These are phyloP conservation scores for Aureobasidium sp. DNA, from an alignment of 2,329 filamentous ascomycete species.

Conservation along the genomic window DNA sequence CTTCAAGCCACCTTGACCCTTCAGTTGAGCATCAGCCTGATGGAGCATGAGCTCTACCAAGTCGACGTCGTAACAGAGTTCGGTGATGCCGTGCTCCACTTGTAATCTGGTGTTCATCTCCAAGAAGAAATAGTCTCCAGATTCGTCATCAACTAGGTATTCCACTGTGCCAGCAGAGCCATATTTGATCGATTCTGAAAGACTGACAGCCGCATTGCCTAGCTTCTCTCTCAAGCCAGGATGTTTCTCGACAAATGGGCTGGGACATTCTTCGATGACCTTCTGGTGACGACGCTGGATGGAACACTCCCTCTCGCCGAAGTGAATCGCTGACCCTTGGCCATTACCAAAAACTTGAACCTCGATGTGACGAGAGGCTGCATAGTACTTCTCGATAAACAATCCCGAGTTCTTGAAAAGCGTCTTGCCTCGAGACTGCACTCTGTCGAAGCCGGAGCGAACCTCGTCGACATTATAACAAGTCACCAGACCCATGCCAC, in stretches of 20 bases:
- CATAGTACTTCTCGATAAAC: constrained; percentile 76
- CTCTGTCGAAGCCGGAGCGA: constrained; percentile 46
- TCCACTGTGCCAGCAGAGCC: constrained; percentile 86
- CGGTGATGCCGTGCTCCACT: constrained; percentile 51
- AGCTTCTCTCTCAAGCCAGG: constrained; percentile 53
- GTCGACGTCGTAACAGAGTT: constrained; percentile 46
- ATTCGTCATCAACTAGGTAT: constrained; percentile 79
- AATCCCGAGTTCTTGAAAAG: constrained; percentile 80
- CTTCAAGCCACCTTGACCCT: constrained; percentile 37
- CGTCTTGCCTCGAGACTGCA: constrained; percentile 64
- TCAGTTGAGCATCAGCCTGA: constrained; percentile 44
- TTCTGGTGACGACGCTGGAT: constrained; percentile 84
- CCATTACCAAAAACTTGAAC: constrained; percentile 85
- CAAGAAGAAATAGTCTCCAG: constrained; percentile 64
- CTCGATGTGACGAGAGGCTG: constrained; percentile 74
- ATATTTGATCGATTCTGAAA: constrained; percentile 52
- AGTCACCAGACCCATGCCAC: constrained; percentile 77
- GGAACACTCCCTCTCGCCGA: constrained; percentile 83
- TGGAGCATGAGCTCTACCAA: constrained; percentile 48
- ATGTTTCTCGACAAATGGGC: constrained; percentile 51
- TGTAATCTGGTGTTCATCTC: constrained; percentile 53
- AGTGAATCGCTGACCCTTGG: constrained; percentile 67
- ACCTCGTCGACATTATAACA: constrained; percentile 63
- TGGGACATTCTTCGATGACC: constrained; percentile 81
- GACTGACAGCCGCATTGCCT: constrained; percentile 59